Base-by-base conservation (phyloP, 331 rosid species). In the Telfairia occidentalis region DNA sequence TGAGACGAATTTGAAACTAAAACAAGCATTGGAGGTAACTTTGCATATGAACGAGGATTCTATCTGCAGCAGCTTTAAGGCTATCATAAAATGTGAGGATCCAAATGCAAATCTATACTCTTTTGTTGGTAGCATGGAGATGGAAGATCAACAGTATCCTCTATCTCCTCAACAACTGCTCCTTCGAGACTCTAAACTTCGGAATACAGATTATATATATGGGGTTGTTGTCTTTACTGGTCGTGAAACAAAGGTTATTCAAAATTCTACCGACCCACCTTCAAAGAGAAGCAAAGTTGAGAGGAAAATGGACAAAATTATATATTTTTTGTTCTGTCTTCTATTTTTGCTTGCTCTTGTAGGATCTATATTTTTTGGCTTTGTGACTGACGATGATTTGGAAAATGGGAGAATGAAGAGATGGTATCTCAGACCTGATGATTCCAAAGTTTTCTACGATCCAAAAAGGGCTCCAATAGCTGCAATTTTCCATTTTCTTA, bases 271-370 rank as follows among this genome's bases (percentile, higher is more conserved):
- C 0, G 87, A 82, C 8, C 96, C 99, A 43, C 99, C 97, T 48
- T 95, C 97, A 5, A 95, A 95, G 83, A 88, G 99, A 86, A 95
- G 96, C 89, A 90, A 77, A 78, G 78, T 95, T 78, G 99, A 95
- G 91, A 90, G 46, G 90, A 92, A 90, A 86, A 87, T 89, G 99
- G 99, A 95, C 75, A 84, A 40, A 82, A 89, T 95, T 58, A 90
- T 95, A 83, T 95, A 95, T 82, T 77, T 90, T 81, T 78, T 95
- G 85, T 87, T 95, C 63, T 75, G 82, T 74, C 74, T 95, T 75
- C 75, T 95, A 18, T 85, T 92, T 82, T 77, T 86, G 1, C 83
- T 95, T 90, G 92, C 99, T 50, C 60, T 80, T 49, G 79, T 89
- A 83, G 97, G 99, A 66, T 95, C 99, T 58, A 69, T 95, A 64